Evolutionary conservation across 1,284 basidiomycete species (phyloP).

Genomic region (Cryptococcus sp.): DNA sequence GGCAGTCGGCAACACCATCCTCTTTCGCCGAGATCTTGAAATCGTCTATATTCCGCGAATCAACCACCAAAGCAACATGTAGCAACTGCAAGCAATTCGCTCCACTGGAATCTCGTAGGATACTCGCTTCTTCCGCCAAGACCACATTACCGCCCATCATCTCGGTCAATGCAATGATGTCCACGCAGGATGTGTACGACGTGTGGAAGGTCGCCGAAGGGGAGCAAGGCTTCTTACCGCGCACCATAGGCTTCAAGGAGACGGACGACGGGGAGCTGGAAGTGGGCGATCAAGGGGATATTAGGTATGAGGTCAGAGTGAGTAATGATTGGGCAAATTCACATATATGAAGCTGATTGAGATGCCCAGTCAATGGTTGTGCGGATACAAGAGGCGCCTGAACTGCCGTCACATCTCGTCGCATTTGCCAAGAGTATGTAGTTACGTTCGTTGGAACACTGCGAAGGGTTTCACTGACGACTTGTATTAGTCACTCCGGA

Average conservation of each 20-base stretch:
- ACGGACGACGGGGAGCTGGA: constrained; percentile 1
- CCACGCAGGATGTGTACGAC: constrained; percentile 71
- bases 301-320: constrained; percentile 70
- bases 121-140: constrained; percentile 62
- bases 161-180: constrained; percentile 80
- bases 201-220: constrained; percentile 63
- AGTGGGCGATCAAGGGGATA: constrained; percentile 28
- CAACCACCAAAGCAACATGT: constrained; percentile 82
- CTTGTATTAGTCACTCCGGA: constrained; percentile 38
- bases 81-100: constrained; percentile 76
- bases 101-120: constrained; percentile 70
- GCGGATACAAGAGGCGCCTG: constrained; percentile 72
- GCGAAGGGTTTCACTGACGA: background rate
- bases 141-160: constrained; percentile 74
- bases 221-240: background rate
- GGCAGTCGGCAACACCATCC: constrained; percentile 5
- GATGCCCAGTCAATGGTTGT: constrained; percentile 63
- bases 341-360: background rate
- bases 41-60: constrained; percentile 76
- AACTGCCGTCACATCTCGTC: constrained; percentile 81
- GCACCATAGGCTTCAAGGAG: constrained; percentile 2
- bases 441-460: constrained; percentile 1
- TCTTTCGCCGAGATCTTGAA: constrained; percentile 70
- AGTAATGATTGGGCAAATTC: constrained; percentile 33
- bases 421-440: constrained; percentile 74